Evolutionary conservation across 371 early-diverging fungal genomes (phyloP).

Genomic region (Apophysomyces variabilis): DNA sequence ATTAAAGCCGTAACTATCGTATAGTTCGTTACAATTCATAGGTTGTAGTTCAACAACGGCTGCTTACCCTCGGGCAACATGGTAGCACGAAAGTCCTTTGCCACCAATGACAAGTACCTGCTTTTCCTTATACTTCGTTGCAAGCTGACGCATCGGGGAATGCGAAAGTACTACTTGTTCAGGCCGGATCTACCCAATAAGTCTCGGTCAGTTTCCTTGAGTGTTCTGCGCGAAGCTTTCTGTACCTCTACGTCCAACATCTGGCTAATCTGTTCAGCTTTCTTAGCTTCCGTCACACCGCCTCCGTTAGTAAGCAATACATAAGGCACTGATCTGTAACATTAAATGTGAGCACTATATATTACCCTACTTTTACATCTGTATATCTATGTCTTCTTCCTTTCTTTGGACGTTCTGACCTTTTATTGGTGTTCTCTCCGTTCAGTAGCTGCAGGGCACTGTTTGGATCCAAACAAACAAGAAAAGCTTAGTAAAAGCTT

Average conservation of each 20-base stretch:
- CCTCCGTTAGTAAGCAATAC: conserved; percentile 91
- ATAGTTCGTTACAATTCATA: neutral
- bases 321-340: conserved; percentile 67
- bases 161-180: conserved; percentile 85
- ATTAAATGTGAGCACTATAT: neutral
- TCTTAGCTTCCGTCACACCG: conserved; percentile 76
- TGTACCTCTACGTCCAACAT: conserved; percentile 63
- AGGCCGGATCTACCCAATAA: conserved; percentile 51
- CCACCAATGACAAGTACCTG: conserved; percentile 79
- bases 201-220: neutral
- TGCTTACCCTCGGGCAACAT: conserved; percentile 61
- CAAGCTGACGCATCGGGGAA: conserved; percentile 79
- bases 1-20: conserved; percentile 74
- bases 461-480: neutral
- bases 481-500: neutral
- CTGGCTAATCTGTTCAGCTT: conserved; percentile 72
- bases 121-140: conserved; percentile 56
- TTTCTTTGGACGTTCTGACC: conserved; percentile 25
- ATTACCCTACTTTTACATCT: neutral
- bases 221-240: no score
- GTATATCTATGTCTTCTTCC: neutral
- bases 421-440: conserved; percentile 60
- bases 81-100: conserved; percentile 59
- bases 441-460: conserved; percentile 63
- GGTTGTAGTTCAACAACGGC: no score